These are phyloP conservation scores for Aspergillus fumigatiaffinis DNA, from an alignment of 2,329 filamentous ascomycete species.

Conservation along the genomic window DNA sequence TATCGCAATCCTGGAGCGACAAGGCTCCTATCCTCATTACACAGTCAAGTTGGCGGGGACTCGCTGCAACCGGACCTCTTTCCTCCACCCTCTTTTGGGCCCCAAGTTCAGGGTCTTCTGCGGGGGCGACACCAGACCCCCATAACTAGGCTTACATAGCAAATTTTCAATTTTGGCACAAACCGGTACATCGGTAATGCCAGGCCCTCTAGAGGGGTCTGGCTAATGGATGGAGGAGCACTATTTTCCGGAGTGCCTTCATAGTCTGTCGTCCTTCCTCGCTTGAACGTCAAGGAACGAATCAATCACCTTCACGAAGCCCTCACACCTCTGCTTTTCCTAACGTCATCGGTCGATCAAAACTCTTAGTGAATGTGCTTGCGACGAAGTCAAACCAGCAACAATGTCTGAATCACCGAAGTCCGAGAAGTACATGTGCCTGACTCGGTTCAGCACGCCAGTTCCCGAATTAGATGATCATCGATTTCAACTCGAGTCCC, in stretches of 20 bases:
- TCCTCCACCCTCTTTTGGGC: conserved; percentile 84
- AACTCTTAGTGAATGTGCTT: background rate
- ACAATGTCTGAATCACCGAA: conserved; percentile 51
- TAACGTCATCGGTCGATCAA: conserved; percentile 1
- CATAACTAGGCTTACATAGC: conserved; percentile 67
- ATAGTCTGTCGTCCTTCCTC: conserved; percentile 17
- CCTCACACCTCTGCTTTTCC: background rate
- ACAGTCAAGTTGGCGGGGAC: conserved; percentile 93
- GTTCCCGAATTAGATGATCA: conserved; percentile 78
- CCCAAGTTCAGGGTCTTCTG: conserved; percentile 90
- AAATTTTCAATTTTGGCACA: conserved; percentile 30
- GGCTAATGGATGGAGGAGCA: conserved; percentile 37
- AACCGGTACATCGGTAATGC: conserved; percentile 34
- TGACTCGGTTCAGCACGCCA: conserved; percentile 61
- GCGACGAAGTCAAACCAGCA: conserved; percentile 3
- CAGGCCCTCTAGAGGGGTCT: conserved; percentile 43
- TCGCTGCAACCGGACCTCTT: conserved; percentile 66
- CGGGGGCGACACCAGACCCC: conserved; percentile 95
- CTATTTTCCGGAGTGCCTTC: conserved; percentile 26
- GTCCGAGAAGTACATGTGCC: conserved; percentile 61
- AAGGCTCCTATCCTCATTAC: conserved; percentile 37
- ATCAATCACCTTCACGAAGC: background rate
- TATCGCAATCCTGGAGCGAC: conserved; percentile 39
- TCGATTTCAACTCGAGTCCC: conserved; percentile 50
- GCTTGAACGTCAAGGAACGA: background rate